A percentile compares a stretch with the other conserved stretches of the same genome.
These are phyloP conservation scores for Trichoderma reesei DNA, from an alignment of 495 filamentous ascomycete genomes.

Conservation along the genomic window DNA sequence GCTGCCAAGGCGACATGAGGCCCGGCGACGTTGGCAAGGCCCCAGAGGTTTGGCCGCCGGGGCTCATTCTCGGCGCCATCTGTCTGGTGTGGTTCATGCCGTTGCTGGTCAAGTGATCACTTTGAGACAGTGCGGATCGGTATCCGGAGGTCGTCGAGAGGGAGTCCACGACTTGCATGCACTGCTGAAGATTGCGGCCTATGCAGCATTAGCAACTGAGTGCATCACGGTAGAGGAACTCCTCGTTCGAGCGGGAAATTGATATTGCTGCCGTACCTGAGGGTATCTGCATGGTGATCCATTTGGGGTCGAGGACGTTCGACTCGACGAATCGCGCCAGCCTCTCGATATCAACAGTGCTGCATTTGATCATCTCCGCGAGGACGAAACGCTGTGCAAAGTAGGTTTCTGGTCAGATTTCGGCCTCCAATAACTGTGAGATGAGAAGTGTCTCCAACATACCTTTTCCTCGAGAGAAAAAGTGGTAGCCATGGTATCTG, in stretches of 20 bases:
- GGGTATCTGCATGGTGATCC: conserved; percentile 28
- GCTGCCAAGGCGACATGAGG: neutral
- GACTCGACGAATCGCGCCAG: conserved; percentile 24
- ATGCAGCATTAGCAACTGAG: neutral
- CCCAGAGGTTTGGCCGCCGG: neutral
- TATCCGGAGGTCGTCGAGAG: neutral
- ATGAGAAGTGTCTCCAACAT: neutral
- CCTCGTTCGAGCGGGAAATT: too few relatives aligned
- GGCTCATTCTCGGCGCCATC: neutral
- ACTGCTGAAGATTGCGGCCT: conserved; percentile 11
- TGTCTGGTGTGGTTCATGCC: neutral
- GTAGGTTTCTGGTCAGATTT: neutral
- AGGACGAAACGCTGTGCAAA: conserved; percentile 33
- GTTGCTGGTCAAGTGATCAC: neutral
- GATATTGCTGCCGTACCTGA: conserved; percentile 21
- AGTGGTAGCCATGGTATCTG: neutral
- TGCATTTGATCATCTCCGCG: conserved; percentile 35
- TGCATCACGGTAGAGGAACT: conserved; percentile 2
- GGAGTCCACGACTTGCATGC: conserved; percentile 1
- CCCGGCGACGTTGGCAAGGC: neutral
- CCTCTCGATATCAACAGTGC: conserved; percentile 25
- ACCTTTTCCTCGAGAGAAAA: neutral
- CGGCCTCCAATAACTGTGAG: too few relatives aligned
- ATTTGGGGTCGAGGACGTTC: conserved; percentile 17
- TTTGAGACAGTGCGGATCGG: neutral